Conservation (phyloP, 805 yeast genomes). For the Lachancea dasiensis region DNA sequence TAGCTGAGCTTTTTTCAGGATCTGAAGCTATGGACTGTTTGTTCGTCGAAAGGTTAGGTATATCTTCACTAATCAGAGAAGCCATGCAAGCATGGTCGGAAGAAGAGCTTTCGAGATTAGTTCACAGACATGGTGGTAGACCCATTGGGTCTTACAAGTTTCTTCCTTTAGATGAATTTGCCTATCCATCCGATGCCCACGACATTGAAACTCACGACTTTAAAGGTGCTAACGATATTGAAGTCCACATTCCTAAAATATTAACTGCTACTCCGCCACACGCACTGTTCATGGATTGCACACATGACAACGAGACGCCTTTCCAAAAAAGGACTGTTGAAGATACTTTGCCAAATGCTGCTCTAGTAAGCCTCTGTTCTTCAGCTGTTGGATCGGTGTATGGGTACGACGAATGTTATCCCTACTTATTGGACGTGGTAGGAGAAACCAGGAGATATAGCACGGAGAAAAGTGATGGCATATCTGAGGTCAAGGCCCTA, state of each 20-base stretch:
- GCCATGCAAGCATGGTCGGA: constrained; percentile 97
- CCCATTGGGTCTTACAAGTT: constrained; percentile 90
- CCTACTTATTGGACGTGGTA: constrained; percentile 74
- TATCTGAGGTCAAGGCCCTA: constrained; percentile 61
- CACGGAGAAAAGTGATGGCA: constrained; percentile 47
- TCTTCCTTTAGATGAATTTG: constrained; percentile 67
- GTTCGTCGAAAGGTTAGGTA: constrained; percentile 85
- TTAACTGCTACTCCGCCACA: constrained; percentile 74
- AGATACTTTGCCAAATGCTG: constrained; percentile 93
- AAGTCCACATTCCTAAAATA: constrained; percentile 60
- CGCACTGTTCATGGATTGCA: constrained; percentile 95
- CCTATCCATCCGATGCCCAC: constrained; percentile 50
- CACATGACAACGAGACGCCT: constrained; percentile 93
- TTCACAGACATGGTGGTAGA: constrained; percentile 90
- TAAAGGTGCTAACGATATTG: constrained; percentile 40
- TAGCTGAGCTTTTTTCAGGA: constrained; percentile 91
- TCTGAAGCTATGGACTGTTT: constrained; percentile 85
- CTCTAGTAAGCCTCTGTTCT: constrained; percentile 85
- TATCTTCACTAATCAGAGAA: constrained; percentile 84
- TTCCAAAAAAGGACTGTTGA: constrained; percentile 85
- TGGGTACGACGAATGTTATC: constrained; percentile 92
- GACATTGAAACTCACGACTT: constrained; percentile 14
- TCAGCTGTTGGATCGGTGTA: constrained; percentile 92
- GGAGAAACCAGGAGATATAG: constrained; percentile 62
- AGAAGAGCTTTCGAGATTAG: constrained; percentile 74